A percentile compares a stretch with the other conserved stretches of the same genome.
Conservation (phyloP, 2,329 filamentous ascomycete genomes). For the Parastagonospora nodorum region DNA sequence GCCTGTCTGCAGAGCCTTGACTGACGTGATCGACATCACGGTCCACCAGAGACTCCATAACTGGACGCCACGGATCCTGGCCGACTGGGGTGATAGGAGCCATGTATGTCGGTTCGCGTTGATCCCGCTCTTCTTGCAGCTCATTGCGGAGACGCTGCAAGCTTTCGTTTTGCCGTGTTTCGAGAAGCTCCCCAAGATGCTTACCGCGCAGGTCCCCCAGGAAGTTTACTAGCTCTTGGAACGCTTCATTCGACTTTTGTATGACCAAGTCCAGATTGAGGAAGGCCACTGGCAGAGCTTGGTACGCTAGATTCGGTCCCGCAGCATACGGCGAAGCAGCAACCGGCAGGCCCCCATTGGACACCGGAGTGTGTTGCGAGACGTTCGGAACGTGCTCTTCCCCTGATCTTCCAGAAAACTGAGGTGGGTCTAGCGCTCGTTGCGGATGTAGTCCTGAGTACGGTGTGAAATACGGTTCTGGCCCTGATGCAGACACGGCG, state of each 20-base stretch:
- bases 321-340: constrained; percentile 26
- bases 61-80: constrained; percentile 49
- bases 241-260: constrained; percentile 52
- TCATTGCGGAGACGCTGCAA: constrained; percentile 52
- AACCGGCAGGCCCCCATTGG: constrained; percentile 22
- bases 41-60: constrained; percentile 49
- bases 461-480: constrained; percentile 18
- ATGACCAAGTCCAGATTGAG: constrained; percentile 56
- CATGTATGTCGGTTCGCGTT: constrained; percentile 56
- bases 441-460: constrained; percentile 27
- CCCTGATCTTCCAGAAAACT: constrained; percentile 20
- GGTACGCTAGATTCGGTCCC: constrained; percentile 33
- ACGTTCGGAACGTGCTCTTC: constrained; percentile 19
- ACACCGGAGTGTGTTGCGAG: constrained; percentile 16
- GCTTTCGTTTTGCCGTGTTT: constrained; percentile 47
- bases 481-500: constrained; percentile 19
- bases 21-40: constrained; percentile 52
- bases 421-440: constrained; percentile 29
- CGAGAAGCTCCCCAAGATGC: constrained; percentile 51
- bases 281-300: constrained; percentile 46
- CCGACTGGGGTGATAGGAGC: constrained; percentile 54
- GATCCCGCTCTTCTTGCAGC: constrained; percentile 53
- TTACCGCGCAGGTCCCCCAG: constrained; percentile 46
- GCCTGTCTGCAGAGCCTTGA: constrained; percentile 49
- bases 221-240: constrained; percentile 50